phyloP scores from a whole-genome alignment of 2,329 filamentous ascomycete species.

The Microsporum ferrugineum region DNA sequence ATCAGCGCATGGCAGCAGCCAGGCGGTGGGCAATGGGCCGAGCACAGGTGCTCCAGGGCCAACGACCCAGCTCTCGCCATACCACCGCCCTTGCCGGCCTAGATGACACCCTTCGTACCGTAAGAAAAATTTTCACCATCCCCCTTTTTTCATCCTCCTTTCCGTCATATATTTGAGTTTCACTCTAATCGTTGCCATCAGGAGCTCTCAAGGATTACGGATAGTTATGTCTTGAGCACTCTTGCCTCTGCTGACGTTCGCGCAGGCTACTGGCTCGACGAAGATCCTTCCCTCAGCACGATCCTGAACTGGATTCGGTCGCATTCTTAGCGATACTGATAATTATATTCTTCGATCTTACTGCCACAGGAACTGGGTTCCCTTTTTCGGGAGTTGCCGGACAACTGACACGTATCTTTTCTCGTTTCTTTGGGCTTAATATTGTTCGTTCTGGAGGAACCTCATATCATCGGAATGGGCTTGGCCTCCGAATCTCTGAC shows the following conservation, averaged over 20 bases:
- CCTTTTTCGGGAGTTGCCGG: neutral
- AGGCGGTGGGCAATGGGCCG: constrained; percentile 48
- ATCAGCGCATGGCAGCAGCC: constrained; percentile 47
- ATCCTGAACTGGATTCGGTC: constrained; percentile 38
- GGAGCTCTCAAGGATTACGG: constrained; percentile 48
- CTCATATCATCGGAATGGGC: neutral
- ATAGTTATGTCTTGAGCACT: constrained; percentile 45
- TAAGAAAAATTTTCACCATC: constrained; percentile 23
- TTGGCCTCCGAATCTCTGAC: neutral
- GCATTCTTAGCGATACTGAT: constrained; percentile 16
- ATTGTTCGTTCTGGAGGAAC: neutral
- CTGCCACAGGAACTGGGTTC: neutral
- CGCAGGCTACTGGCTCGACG: constrained; percentile 50
- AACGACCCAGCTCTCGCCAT: constrained; percentile 39
- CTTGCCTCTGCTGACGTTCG: constrained; percentile 44
- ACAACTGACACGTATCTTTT: neutral
- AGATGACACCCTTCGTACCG: constrained; percentile 38
- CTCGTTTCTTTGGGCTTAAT: neutral
- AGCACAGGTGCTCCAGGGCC: constrained; percentile 40
- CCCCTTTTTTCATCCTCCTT: neutral
- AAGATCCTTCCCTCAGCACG: constrained; percentile 46
- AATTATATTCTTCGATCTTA: neutral
- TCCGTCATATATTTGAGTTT: constrained; percentile 1
- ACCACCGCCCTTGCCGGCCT: constrained; percentile 39
- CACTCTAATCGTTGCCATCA: constrained; percentile 20